Evolutionary conservation across 169 alveolate genomes (phyloP).

Genomic region (Cryptosporidium muris): DNA sequence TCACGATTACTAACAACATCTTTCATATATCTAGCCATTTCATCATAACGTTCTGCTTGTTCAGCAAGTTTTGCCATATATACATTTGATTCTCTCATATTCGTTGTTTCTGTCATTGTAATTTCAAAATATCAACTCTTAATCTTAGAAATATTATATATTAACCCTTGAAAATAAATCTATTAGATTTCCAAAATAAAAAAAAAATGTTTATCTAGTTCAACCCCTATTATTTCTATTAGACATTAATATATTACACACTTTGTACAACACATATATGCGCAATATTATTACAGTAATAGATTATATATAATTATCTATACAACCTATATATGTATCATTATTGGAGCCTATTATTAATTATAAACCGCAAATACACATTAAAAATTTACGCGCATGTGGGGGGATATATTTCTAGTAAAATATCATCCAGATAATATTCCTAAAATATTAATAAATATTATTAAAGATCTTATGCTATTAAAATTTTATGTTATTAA

Average conservation of each 20-base stretch:
- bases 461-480: too few relatives aligned
- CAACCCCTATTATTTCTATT: not conserved
- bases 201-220: not conserved
- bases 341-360: too few relatives aligned
- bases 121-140: conserved; percentile 65
- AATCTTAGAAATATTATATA: conserved; percentile 64
- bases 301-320: too few relatives aligned
- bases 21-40: conserved; percentile 88
- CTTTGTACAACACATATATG: too few relatives aligned
- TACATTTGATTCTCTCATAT: conserved; percentile 72
- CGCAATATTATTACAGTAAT: too few relatives aligned
- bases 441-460: too few relatives aligned
- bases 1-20: conserved; percentile 78
- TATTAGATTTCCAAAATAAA: conserved; percentile 12
- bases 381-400: too few relatives aligned
- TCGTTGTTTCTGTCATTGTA: conserved; percentile 56
- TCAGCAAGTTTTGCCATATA: conserved; percentile 97
- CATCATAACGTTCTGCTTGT: conserved; percentile 99
- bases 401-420: too few relatives aligned
- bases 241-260: not conserved
- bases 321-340: too few relatives aligned
- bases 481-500: too few relatives aligned
- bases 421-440: too few relatives aligned
- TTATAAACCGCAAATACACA: too few relatives aligned
- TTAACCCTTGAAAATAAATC: not conserved